Conservation (phyloP, 495 filamentous ascomycete species). For the Talaromyces ruber region DNA sequence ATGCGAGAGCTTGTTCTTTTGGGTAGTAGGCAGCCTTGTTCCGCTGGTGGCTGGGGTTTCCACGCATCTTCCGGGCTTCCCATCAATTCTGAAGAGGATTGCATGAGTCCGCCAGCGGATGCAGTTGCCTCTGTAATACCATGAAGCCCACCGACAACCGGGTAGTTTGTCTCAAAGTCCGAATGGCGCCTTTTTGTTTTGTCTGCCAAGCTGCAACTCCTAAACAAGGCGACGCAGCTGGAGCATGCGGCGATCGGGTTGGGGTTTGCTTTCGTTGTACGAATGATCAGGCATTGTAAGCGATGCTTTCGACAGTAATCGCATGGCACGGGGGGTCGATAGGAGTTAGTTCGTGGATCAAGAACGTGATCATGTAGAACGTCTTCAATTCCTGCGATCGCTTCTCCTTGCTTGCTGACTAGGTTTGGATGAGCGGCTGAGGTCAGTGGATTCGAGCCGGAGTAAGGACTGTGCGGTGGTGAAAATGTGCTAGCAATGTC, state of each 20-base stretch:
- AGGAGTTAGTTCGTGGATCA: background rate
- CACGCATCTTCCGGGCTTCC: background rate
- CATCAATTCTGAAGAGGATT: background rate
- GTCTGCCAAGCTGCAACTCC: conserved; percentile 58
- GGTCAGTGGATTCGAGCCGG: background rate
- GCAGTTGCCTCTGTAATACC: conserved; percentile 24
- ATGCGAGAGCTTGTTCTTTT: conserved; percentile 14
- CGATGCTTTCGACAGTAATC: conserved; percentile 32
- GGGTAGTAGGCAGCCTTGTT: background rate
- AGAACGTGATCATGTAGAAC: background rate
- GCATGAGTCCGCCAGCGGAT: background rate
- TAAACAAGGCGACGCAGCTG: conserved; percentile 66
- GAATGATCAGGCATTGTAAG: conserved; percentile 37
- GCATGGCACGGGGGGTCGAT: conserved; percentile 28
- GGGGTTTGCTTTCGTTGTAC: conserved; percentile 34
- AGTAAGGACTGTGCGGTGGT: background rate
- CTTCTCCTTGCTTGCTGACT: background rate
- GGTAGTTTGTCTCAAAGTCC: conserved; percentile 35
- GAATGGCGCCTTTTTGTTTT: conserved; percentile 34
- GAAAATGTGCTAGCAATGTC: background rate
- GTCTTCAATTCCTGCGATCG: background rate
- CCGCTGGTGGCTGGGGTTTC: background rate
- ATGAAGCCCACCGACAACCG: conserved; percentile 33
- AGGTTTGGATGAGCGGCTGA: background rate
- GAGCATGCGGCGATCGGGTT: conserved; percentile 60